Evolutionary conservation across 768 basidiomycete species (phyloP).

Genomic region (Amanita pseudoporphyria): DNA sequence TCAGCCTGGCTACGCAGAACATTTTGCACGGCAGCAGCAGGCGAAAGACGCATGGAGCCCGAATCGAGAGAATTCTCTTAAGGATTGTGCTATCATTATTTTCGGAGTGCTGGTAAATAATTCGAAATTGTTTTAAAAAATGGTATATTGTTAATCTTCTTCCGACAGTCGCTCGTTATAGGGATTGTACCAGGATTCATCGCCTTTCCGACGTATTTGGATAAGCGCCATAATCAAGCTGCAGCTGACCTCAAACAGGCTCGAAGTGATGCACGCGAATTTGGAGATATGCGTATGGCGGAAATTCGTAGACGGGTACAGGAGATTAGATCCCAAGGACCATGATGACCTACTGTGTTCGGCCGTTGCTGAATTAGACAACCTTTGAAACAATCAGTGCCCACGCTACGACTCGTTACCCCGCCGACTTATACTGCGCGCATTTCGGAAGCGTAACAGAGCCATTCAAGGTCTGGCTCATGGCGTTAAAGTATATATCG

Average conservation of each 20-base stretch:
- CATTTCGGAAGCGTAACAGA: too few species aligned
- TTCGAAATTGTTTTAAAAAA: not conserved
- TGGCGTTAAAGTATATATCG: too few species aligned
- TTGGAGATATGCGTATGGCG: constrained; percentile 43
- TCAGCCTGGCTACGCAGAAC: constrained; percentile 11
- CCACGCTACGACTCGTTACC: too few species aligned
- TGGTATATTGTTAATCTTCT: not conserved
- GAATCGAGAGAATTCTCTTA: constrained; percentile 36
- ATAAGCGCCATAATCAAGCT: constrained; percentile 41
- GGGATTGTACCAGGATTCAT: constrained; percentile 37
- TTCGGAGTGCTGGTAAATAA: constrained; percentile 38
- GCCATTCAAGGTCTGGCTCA: too few species aligned
- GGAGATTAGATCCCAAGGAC: constrained; percentile 19
- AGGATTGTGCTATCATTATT: constrained; percentile 38
- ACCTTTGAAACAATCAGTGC: too few species aligned
- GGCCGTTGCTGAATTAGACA: too few species aligned
- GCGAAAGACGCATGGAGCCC: constrained; percentile 18
- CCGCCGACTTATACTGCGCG: too few species aligned
- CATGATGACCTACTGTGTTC: not conserved
- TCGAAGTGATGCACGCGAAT: constrained; percentile 42
- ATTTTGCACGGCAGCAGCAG: constrained; percentile 8
- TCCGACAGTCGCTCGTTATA: constrained; percentile 19
- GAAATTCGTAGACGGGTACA: constrained; percentile 41
- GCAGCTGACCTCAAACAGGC: constrained; percentile 51
- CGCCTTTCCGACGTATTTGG: constrained; percentile 23